These are phyloP conservation scores for Apophysomyces elegans DNA, from an alignment of 371 early-diverging fungal species.

Conservation along the genomic window DNA sequence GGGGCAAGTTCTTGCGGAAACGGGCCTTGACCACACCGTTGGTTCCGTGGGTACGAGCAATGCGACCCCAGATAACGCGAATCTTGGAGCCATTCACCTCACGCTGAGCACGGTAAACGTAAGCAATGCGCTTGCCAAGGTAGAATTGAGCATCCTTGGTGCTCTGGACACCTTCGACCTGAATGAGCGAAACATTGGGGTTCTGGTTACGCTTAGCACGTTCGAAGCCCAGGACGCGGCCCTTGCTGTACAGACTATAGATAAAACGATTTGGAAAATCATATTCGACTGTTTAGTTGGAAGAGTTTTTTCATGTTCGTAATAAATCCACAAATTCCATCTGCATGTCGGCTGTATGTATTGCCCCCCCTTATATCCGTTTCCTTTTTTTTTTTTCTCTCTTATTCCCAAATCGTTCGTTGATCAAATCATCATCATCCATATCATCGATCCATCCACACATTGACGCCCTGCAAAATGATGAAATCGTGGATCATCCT, in stretches of 20 bases:
- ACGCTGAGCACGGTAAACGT: conserved; percentile 87
- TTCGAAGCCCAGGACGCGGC: conserved; percentile 93
- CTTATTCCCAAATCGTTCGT: background rate
- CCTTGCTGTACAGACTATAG: conserved; percentile 95
- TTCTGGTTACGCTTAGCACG: conserved; percentile 92
- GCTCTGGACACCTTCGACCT: conserved; percentile 92
- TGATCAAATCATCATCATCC: conserved; percentile 17
- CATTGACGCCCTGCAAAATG: background rate
- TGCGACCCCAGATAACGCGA: conserved; percentile 97
- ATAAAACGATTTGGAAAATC: background rate
- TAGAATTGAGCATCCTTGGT: conserved; percentile 88
- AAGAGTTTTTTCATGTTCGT: too few species aligned
- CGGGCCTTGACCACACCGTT: conserved; percentile 96
- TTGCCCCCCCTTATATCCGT: background rate
- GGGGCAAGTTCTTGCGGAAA: conserved; percentile 96
- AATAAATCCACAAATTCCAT: too few species aligned
- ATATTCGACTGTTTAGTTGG: too few species aligned
- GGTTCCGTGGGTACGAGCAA: conserved; percentile 95
- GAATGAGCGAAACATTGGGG: conserved; percentile 89
- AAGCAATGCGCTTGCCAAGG: conserved; percentile 88
- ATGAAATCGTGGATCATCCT: background rate
- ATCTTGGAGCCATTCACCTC: conserved; percentile 90
- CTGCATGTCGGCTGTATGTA: too few species aligned
- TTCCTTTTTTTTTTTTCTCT: background rate
- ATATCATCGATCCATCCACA: conserved; percentile 11